phyloP scores from a whole-genome alignment of 208 protist genomes.

The Trichomonas vaginalis region DNA sequence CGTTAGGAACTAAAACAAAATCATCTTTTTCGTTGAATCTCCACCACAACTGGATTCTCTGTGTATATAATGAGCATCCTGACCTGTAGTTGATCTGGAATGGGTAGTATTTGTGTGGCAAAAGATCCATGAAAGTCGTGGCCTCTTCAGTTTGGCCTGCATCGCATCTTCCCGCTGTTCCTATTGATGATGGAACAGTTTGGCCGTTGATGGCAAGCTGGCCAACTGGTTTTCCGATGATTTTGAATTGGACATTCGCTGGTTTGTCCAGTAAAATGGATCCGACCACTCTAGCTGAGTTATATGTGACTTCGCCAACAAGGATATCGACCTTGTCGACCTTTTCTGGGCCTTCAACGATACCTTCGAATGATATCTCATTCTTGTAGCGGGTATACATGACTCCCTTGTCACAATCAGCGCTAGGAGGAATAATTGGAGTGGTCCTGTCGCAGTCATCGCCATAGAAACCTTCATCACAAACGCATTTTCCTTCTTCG shows the following conservation, averaged over 20 bases:
- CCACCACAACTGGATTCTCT: not conserved
- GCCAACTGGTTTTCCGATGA: not conserved
- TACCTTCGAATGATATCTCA: not conserved
- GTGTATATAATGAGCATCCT: not conserved
- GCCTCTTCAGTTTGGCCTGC: not conserved
- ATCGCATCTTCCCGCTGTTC: too few species aligned
- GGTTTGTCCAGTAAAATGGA: not conserved
- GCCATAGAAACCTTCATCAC: not conserved
- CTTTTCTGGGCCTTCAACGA: not conserved
- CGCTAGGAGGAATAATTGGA: not conserved
- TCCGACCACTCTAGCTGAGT: not conserved
- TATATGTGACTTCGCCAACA: not conserved
- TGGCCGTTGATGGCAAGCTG: not conserved
- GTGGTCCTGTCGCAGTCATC: not conserved
- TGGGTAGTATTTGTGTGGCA: not conserved
- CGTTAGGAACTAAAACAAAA: not conserved
- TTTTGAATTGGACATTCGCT: not conserved
- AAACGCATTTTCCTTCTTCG: not conserved
- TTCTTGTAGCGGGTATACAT: not conserved
- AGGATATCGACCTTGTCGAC: not conserved
- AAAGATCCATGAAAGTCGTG: not conserved
- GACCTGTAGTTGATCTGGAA: not conserved
- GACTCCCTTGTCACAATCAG: not conserved
- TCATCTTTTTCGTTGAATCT: not conserved
- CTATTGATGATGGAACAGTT: too few species aligned